Evolutionary conservation across 352 stramenopile species (phyloP).

Genomic region (Phytophthora cactorum): DNA sequence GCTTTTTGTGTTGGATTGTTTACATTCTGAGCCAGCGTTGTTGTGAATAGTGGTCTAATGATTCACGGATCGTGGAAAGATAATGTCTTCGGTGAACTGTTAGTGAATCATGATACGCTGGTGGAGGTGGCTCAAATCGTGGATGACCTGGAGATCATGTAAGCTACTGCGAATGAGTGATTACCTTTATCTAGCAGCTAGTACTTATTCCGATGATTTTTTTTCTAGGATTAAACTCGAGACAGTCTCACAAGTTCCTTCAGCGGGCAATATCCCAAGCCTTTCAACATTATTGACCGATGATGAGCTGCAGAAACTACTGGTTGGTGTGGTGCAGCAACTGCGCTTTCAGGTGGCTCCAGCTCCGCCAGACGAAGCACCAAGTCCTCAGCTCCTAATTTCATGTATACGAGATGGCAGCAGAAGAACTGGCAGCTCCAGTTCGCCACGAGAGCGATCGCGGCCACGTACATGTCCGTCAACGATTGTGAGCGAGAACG

Average conservation of each 20-base stretch:
- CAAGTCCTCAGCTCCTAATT: slow-evolving; percentile 17
- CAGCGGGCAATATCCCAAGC: slow-evolving; percentile 67
- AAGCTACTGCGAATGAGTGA: slow-evolving; percentile 7
- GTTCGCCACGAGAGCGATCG: slow-evolving; percentile 20
- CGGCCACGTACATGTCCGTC: slow-evolving; percentile 59
- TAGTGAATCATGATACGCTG: slow-evolving; percentile 42
- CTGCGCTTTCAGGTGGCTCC: slow-evolving; percentile 49
- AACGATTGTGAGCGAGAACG: slow-evolving; percentile 47
- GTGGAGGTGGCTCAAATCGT: slow-evolving; percentile 60
- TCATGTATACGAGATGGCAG: slow-evolving; percentile 20
- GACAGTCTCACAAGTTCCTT: slow-evolving; percentile 52
- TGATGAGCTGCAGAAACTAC: slow-evolving; percentile 61
- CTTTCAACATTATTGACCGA: slow-evolving; percentile 67
- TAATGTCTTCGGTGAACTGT: slow-evolving; percentile 35
- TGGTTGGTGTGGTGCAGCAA: slow-evolving; percentile 65
- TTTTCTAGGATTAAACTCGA: slow-evolving; percentile 74
- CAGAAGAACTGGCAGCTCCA: neutral
- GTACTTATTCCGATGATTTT: neutral
- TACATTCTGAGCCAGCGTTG: neutral
- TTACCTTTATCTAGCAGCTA: neutral
- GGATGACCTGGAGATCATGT: slow-evolving; percentile 80
- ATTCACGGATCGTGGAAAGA: slow-evolving; percentile 56
- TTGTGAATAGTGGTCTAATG: slow-evolving; percentile 52
- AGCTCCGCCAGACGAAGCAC: slow-evolving; percentile 4
- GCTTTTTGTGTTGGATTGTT: neutral